Base-by-base conservation (phyloP, 495 filamentous ascomycete species). In the Filosporella fistucella region DNA sequence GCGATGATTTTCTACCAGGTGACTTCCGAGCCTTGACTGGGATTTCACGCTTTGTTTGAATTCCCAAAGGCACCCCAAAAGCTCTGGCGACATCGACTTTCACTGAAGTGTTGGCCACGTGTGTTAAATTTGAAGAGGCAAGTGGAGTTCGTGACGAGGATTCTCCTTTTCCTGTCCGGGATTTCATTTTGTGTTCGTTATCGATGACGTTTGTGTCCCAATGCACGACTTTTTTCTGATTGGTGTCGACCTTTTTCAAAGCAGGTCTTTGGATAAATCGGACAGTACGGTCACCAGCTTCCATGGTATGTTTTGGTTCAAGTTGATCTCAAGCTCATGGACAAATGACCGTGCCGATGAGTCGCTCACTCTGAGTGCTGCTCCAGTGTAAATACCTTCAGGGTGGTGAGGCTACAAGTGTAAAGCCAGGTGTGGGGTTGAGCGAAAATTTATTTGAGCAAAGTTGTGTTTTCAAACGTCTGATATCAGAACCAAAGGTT, bases 161-260 rank as follows among this genome's bases (percentile, higher is more conserved):
- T 3, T 21, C 35, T 20, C 35, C 9, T 21, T 21, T 20, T 38
- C 4, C 35, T 21, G 35, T 18, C 11, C 13, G 18, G 13, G 14
- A 3, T 20, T 12, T 9, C 17, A 2, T 21, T 21, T 29, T 45
- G 1, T 45, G 4, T 28, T 40, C 33, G 35, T 54, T 54, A 20
- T 55, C 52, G 23, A 46, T 17, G 9, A 55, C 36, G 8, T 16
- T n/a, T 1, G 32, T 3, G 33, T 46, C 26, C 52, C 52, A 55
- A 35, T 35, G 52, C 4, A 55, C 46, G 12, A 4, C 34, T 26
- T 46, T 41, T 4, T 35, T 45, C 8, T 13, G 18, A 7, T 22
- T 33, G 9, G 9, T 44, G 2, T 32, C 14, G 5, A 11, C 4
- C 14, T 16, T 49, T 22, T 42, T 49, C 33, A 34, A 10, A 8